These are phyloP conservation scores for Aurantiochytrium sp. DNA, from an alignment of 108 stramenopile species.

Conservation along the genomic window DNA sequence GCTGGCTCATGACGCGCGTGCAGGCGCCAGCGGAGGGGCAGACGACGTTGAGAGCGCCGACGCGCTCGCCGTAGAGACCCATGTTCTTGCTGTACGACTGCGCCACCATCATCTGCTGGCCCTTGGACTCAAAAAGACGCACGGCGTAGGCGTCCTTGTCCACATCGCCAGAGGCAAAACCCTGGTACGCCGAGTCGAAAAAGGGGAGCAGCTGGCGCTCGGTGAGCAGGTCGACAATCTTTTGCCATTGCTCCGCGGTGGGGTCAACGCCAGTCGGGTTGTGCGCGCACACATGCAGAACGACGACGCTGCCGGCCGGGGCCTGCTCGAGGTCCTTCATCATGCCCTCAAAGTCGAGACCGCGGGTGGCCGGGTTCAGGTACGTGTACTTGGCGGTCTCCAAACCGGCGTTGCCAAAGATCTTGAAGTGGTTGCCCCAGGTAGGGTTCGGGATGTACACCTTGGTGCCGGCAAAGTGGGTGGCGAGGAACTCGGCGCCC, in stretches of 20 bases:
- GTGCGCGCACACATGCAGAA: constrained; percentile 50
- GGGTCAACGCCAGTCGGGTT: constrained; percentile 54
- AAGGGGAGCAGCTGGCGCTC: constrained; percentile 21
- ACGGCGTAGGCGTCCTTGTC: constrained; percentile 28
- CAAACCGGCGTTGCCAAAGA: constrained; percentile 24
- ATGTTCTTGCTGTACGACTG: constrained; percentile 50
- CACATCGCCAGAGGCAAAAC: constrained; percentile 25
- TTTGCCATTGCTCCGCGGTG: constrained; percentile 32
- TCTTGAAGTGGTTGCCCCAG: constrained; percentile 43
- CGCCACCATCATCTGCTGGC: constrained; percentile 29
- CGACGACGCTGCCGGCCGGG: constrained; percentile 22
- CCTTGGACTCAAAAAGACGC: constrained; percentile 25
- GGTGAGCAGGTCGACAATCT: constrained; percentile 23
- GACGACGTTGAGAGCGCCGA: constrained; percentile 35
- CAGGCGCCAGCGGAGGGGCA: neutral
- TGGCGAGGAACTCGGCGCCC: constrained; percentile 25
- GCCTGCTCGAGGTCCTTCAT: constrained; percentile 26
- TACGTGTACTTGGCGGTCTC: constrained; percentile 36
- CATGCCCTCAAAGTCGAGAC: constrained; percentile 30
- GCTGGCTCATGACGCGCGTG: constrained; percentile 20
- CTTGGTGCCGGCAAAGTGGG: neutral
- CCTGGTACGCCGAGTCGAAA: constrained; percentile 56
- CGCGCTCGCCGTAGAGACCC: constrained; percentile 45
- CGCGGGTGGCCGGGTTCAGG: constrained; percentile 15
- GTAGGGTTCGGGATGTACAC: constrained; percentile 35